Evolutionary conservation across 805 yeast species (phyloP).

Genomic region (Clavispora vitiphila): DNA sequence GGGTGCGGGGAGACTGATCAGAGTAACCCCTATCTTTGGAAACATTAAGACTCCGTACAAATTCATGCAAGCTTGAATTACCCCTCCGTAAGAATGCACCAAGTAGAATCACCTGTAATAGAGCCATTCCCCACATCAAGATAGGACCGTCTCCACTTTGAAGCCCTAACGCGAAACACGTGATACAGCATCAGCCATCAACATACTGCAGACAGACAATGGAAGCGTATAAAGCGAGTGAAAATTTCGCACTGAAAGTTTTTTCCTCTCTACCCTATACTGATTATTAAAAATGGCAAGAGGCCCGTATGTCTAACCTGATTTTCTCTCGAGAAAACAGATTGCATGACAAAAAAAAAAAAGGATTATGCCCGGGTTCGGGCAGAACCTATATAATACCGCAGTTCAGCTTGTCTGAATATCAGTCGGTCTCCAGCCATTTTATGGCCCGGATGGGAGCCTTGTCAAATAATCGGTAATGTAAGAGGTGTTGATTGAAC

Average conservation of each 20-base stretch:
- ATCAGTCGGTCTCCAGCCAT: slow-evolving; percentile 20
- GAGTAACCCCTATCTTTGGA: not conserved
- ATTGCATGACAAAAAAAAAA: slow-evolving; percentile 11
- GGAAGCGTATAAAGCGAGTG: not conserved
- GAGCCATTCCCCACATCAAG: not conserved
- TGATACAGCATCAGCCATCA: not conserved
- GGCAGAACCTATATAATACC: slow-evolving; percentile 1
- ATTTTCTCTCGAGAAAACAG: slow-evolving; percentile 15
- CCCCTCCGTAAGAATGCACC: not conserved
- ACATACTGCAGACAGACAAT: not conserved
- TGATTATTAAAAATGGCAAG: slow-evolving; percentile 43
- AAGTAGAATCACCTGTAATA: not conserved
- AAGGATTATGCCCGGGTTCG: not conserved
- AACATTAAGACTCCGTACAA: not conserved
- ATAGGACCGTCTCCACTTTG: not conserved
- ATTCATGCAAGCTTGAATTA: slow-evolving; percentile 1
- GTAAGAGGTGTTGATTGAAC: not conserved
- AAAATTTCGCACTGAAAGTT: slow-evolving; percentile 2
- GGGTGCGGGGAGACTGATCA: not conserved
- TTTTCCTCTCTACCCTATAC: slow-evolving; percentile 10
- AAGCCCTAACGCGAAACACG: not conserved
- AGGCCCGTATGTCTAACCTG: slow-evolving; percentile 45
- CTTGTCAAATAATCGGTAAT: slow-evolving; percentile 40
- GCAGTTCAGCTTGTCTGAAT: slow-evolving; percentile 6
- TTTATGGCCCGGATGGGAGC: slow-evolving; percentile 41